Evolutionary conservation across 257 asterid genomes (phyloP), one percentile per base, ranked within the genome.

Genomic region (Petunia axillaris): DNA sequence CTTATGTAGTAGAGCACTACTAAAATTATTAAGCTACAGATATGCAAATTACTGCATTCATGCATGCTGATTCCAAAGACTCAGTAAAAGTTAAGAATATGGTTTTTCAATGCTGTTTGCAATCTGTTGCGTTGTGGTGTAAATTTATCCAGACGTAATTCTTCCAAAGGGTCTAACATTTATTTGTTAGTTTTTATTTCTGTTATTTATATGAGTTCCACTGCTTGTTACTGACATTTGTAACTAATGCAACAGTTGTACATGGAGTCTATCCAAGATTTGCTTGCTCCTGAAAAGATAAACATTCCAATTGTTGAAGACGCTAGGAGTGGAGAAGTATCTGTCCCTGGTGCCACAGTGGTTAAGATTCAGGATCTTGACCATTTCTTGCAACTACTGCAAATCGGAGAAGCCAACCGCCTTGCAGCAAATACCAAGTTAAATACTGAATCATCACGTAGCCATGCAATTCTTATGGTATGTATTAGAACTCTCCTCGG

Each of bases 381-480:
- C 79, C 92, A 90, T 62, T 94, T 94, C 86, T 76, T 90, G 63
- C 89, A 89, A 79, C 88, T 91, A 76, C 62, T 94, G 90, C 92
- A 89, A 82, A 80, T 88, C 71, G 98, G 97, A 83, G 97, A 94
- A 88, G 84, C 92, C 63, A 92, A 94, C 73, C 97, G 97, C 9
- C 94, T 91, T 86, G 98, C 97, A 75, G 97, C 98, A 62, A 94
- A 94, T 86, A 94, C 97, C 59, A 94, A 92, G 85, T 80, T 94
- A 89, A 94, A 94, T 78, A 91, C 97, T 7, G 97, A 92, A 83
- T 94, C 97, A 53, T 94, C 98, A 60, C 97, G 97, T 48, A 94
- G 98, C 82, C 98, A 94, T 67, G 97, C 98, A 53, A 91, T 94
- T 87, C 98, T 94, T 81, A 91, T 87, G 97, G 98, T 94, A 91